These are phyloP conservation scores for Candida sakaeoensis DNA, from an alignment of 805 yeast species.

Conservation along the genomic window DNA sequence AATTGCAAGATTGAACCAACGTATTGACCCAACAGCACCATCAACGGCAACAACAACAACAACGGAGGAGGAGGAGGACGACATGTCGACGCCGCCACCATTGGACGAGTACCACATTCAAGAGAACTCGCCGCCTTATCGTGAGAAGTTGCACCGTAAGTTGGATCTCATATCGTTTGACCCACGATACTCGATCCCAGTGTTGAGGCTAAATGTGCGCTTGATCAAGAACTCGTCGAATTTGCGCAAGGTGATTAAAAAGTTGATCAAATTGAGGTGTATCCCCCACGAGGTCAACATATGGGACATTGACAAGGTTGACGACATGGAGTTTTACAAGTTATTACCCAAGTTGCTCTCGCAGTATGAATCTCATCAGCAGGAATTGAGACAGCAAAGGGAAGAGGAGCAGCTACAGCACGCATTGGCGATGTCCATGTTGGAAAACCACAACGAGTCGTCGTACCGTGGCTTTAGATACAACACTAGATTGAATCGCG, in stretches of 20 bases:
- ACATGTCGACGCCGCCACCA: constrained; percentile 5
- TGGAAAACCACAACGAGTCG: constrained; percentile 4
- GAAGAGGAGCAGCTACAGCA: constrained; percentile 5
- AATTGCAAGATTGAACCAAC: constrained; percentile 6
- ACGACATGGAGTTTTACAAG: constrained; percentile 22
- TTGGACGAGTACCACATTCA: constrained; percentile 10
- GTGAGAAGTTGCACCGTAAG: constrained; percentile 20
- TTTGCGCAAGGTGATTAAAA: constrained; percentile 14
- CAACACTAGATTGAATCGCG: neutral
- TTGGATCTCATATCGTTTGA: constrained; percentile 26
- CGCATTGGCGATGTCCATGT: constrained; percentile 4
- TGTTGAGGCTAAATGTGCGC: constrained; percentile 20
- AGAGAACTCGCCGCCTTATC: constrained; percentile 20
- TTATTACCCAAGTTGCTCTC: constrained; percentile 19
- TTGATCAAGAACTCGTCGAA: constrained; percentile 13
- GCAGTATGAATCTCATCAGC: neutral
- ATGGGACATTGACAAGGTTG: constrained; percentile 26
- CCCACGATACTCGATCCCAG: constrained; percentile 21
- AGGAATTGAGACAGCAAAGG: neutral
- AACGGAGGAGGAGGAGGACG: neutral
- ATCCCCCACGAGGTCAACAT: constrained; percentile 21
- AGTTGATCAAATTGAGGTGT: constrained; percentile 18
- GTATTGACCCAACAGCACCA: constrained; percentile 7
- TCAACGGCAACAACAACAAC: neutral
- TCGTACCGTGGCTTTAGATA: constrained; percentile 6